Conservation (phyloP, 1,284 basidiomycete genomes). For the Coniferiporia weirii region DNA sequence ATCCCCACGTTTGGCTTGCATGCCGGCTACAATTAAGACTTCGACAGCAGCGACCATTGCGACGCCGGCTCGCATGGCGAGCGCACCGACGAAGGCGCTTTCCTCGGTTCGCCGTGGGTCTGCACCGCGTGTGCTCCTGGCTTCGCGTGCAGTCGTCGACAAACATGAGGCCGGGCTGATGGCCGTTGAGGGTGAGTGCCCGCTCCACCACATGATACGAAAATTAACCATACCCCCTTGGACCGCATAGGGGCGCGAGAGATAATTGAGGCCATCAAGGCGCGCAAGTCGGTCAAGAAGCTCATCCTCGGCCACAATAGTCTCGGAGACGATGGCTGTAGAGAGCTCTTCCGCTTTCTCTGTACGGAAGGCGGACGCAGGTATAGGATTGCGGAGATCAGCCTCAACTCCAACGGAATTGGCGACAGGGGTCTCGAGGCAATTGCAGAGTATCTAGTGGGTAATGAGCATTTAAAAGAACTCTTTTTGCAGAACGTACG, state of each 20-base stretch:
- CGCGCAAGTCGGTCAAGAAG: slow-evolving; percentile 40
- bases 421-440: slow-evolving; percentile 49
- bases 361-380: slow-evolving; percentile 40
- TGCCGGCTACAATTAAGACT: too few species aligned
- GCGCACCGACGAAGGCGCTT: background rate
- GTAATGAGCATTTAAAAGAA: slow-evolving; percentile 40
- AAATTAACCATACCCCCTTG: background rate
- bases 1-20: too few species aligned
- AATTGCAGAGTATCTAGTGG: slow-evolving; percentile 46
- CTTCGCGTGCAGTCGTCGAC: slow-evolving; percentile 13
- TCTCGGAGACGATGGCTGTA: slow-evolving; percentile 55
- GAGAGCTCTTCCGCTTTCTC: slow-evolving; percentile 51
- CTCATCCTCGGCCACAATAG: slow-evolving; percentile 53
- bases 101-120: slow-evolving; percentile 15
- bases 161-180: slow-evolving; percentile 17
- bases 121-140: slow-evolving; percentile 15
- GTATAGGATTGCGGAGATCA: slow-evolving; percentile 49
- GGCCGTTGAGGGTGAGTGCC: slow-evolving; percentile 7
- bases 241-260: slow-evolving; percentile 41
- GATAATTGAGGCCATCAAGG: slow-evolving; percentile 41
- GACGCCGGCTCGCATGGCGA: background rate
- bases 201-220: background rate
- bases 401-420: slow-evolving; percentile 50
- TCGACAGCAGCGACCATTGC: background rate
- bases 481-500: slow-evolving; percentile 56